A percentile compares a stretch with the other conserved stretches of the same genome.
phyloP scores from a whole-genome alignment of 2,329 filamentous ascomycete species.

The Cercospora zeae-maydis region DNA sequence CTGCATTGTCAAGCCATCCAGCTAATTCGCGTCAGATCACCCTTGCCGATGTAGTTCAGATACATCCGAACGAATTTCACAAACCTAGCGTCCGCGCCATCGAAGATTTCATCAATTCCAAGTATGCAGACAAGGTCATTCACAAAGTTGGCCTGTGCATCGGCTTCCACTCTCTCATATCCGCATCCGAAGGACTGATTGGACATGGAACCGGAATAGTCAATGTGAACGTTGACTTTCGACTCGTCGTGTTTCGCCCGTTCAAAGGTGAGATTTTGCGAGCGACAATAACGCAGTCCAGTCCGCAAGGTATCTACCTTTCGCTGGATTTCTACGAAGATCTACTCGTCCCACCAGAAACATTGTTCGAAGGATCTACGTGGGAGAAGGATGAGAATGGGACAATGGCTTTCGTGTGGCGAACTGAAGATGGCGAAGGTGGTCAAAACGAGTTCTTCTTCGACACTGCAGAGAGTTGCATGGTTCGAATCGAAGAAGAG shows the following conservation, averaged over 20 bases:
- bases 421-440: slow-evolving; percentile 64
- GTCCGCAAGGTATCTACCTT: slow-evolving; percentile 60
- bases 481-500: slow-evolving; percentile 81
- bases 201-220: slow-evolving; percentile 88
- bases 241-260: slow-evolving; percentile 87
- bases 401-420: slow-evolving; percentile 68
- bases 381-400: slow-evolving; percentile 31
- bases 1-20: not conserved
- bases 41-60: slow-evolving; percentile 89
- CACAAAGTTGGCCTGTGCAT: slow-evolving; percentile 93
- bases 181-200: slow-evolving; percentile 87
- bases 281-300: slow-evolving; percentile 76
- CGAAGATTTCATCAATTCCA: slow-evolving; percentile 94
- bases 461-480: slow-evolving; percentile 83
- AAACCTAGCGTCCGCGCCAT: slow-evolving; percentile 80
- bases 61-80: slow-evolving; percentile 81
- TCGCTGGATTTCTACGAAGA: slow-evolving; percentile 92
- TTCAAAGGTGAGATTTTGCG: slow-evolving; percentile 92
- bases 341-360: slow-evolving; percentile 70
- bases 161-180: slow-evolving; percentile 85
- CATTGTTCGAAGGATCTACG: slow-evolving; percentile 66
- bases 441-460: slow-evolving; percentile 64
- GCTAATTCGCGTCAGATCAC: slow-evolving; percentile 63
- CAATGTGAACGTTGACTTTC: slow-evolving; percentile 95
- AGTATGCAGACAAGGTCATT: slow-evolving; percentile 94